Base-by-base conservation (phyloP, 257 asterid species). In the Lycium ferocissimum region DNA sequence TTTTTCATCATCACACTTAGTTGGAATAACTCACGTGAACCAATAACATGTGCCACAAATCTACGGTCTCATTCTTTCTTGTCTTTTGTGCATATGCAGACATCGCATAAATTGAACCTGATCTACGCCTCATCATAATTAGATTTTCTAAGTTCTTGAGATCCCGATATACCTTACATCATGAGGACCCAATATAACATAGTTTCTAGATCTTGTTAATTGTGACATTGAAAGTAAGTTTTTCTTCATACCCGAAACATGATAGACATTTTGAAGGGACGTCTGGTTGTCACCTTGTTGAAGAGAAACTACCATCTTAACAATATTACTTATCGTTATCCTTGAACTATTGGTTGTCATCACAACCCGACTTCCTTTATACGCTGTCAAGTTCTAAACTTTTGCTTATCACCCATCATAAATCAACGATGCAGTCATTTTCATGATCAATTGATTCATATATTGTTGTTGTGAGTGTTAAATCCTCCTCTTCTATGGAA, bases 11-110 rank as follows among this genome's bases (percentile, higher is more conserved):
- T 85, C 87, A 57, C 81, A 47, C 45, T 79, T 33, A 83, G 56
- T 59, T 87, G 38, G 12, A 51, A 49, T 87, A 73, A 22, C 86
- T 85, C 45, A 84, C 73, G 13, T 86, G 89, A 15, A 83, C 66
- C 11, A 86, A 7, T 8, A 86, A 37, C 62, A 63, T 43, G 1
- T 13, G 59, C 17, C 18, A 54, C 6, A 54, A 54, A 54, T 54
- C 6, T 10, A 1, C 58, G 4, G 37, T 86, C 66, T 89, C 69
- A n/a, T 79, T 85, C 11, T 80, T 89, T 56, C 79, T 35, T 9
- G 80, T 67, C 45, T 70, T 87, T 26, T 89, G 85, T 76, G 83
- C 85, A 20, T 85, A 89, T 49, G 90, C 33, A 2, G 80, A 15
- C 54, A 85, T 53, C 9, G 83, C 88, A 7, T 59, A 79, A 65